A percentile compares a stretch with the other conserved stretches of the same genome.
These are phyloP conservation scores for Picea sitchensis DNA, from an alignment of 75 land plant genomes.

Conservation along the genomic window DNA sequence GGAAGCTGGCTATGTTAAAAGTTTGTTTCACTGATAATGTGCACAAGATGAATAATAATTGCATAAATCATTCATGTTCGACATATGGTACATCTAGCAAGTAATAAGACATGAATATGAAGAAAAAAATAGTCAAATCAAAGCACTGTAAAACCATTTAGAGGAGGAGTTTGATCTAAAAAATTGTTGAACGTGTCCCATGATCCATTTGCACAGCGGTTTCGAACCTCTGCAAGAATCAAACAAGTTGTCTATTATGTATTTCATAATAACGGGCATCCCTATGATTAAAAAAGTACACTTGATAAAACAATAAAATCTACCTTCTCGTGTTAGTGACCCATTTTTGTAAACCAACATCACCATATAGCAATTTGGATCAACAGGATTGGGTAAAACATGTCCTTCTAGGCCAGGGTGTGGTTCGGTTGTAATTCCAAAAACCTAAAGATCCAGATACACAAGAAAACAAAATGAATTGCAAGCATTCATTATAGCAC, in stretches of 20 bases:
- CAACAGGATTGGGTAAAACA: constrained; percentile 97
- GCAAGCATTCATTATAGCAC: constrained; percentile 4
- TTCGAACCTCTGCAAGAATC: constrained; percentile 65
- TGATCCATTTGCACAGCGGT: constrained; percentile 69
- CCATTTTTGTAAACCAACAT: constrained; percentile 97
- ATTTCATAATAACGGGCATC: not conserved
- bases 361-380: constrained; percentile 85
- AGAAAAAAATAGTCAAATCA: not conserved
- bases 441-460: constrained; percentile 50
- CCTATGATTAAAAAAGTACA: not conserved
- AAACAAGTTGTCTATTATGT: not conserved
- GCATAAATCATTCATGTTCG: too few species aligned
- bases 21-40: too few species aligned
- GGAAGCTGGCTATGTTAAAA: too few species aligned
- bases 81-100: too few species aligned
- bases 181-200: constrained; percentile 83
- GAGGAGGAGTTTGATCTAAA: constrained; percentile 65
- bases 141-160: constrained; percentile 61
- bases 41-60: too few species aligned
- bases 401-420: constrained; percentile 91
- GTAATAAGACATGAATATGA: not conserved
- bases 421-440: constrained; percentile 81
- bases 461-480: constrained; percentile 6
- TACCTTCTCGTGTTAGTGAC: constrained; percentile 95
- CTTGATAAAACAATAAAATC: not conserved